Evolutionary conservation across 1,284 basidiomycete species (phyloP).

Genomic region (Puccinia triticina): DNA sequence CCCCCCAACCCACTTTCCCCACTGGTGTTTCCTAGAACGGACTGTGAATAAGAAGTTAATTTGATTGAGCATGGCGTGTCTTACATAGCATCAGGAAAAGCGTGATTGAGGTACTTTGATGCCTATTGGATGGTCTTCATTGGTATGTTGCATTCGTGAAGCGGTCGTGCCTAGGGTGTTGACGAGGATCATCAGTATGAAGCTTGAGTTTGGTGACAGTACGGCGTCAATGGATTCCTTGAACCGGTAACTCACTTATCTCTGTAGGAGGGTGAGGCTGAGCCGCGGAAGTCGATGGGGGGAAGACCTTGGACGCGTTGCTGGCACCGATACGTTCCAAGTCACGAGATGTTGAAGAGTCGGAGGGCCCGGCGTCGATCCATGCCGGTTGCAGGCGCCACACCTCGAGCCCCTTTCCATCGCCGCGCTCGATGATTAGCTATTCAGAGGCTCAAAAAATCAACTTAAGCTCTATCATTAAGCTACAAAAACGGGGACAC

Average conservation of each 20-base stretch:
- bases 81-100: background rate
- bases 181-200: background rate
- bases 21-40: background rate
- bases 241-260: background rate
- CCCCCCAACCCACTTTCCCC: background rate
- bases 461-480: background rate
- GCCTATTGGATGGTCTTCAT: background rate
- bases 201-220: background rate
- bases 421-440: slow-evolving; percentile 38
- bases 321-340: background rate
- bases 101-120: background rate
- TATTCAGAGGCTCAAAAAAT: background rate
- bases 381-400: slow-evolving; percentile 17
- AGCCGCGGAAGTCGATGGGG: background rate
- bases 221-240: background rate
- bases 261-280: background rate
- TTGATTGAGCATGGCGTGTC: background rate
- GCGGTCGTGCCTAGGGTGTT: background rate
- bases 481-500: slow-evolving; percentile 10
- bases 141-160: background rate
- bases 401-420: slow-evolving; percentile 42
- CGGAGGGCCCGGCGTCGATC: background rate
- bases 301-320: background rate
- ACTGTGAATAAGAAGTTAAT: background rate
- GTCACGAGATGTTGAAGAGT: background rate